Evolutionary conservation across 1,139 yeast species (phyloP), one percentile per base, ranked within the genome.

Genomic region (Suhomyces coccinellae): DNA sequence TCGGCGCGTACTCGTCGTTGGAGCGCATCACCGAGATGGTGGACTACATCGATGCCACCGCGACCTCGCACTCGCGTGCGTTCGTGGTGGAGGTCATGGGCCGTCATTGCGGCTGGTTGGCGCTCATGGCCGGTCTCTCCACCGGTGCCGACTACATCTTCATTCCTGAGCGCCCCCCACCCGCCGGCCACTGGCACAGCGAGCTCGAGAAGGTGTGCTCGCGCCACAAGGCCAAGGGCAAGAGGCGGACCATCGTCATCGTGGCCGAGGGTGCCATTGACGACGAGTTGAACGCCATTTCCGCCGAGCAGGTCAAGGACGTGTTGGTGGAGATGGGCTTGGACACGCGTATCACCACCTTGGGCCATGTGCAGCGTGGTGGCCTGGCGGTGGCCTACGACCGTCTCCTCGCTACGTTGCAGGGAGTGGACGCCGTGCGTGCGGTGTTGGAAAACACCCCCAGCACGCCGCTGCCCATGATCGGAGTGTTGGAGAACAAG

Each of bases 71-170:
- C 63, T 85, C 89, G 26, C 72, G 95, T 62, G 95, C 95, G 8
- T 86, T 86, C 60, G 90, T 86, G 33, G 83, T 86, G 37, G 95
- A 86, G 65, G 95, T 86, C n/a, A 86, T 86, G 95, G 95, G 95
- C 50, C 77, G 95, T 65, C 93, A 86, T 59, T 86, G 95, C 72
- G 95, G 95, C 53, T 86, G 95, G 95, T 75, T 86, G 52, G 93
- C 88, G 1, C 69, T 86, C 53, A 85, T 85, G 87, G 86, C 93
- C 2, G 93, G 93, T 56, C 79, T 86, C 48, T 83, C 91, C 20
- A 85, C 93, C 13, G 83, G 87, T 60, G 93, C 95, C 1, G 95
- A 86, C 63, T 85, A 80, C 59, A 84, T 85, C 46, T 82, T 86
- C 59, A 85, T 86, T 46, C 95, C 95, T 10, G 95, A 86, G 67